A percentile compares a stretch with the other conserved stretches of the same genome.
These are phyloP conservation scores for Lentinula guzmanii DNA, from an alignment of 768 basidiomycete genomes.

Conservation along the genomic window DNA sequence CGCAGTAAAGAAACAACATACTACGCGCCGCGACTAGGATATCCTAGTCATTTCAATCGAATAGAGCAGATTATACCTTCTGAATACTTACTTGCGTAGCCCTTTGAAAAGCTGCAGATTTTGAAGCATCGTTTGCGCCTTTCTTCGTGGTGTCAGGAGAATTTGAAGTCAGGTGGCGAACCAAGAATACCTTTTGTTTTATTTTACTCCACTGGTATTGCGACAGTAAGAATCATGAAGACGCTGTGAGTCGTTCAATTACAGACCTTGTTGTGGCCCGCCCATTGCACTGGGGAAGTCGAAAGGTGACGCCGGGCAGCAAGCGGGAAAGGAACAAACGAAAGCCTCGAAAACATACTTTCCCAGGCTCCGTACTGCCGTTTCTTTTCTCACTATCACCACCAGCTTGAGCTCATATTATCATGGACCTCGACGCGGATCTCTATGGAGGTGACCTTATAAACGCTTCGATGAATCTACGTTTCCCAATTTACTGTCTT, in stretches of 20 bases:
- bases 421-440: conserved; percentile 73
- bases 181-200: conserved; percentile 15
- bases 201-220: conserved; percentile 12
- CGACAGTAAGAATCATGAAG: neutral
- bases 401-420: conserved; percentile 38
- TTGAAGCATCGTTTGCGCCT: conserved; percentile 56
- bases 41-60: conserved; percentile 34
- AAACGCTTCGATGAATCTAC: neutral
- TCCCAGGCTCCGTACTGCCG: neutral
- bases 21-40: conserved; percentile 56
- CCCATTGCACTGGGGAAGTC: neutral
- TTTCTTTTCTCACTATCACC: conserved; percentile 16
- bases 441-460: conserved; percentile 71
- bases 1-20: conserved; percentile 31
- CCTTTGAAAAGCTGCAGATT: conserved; percentile 50
- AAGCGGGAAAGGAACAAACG: neutral
- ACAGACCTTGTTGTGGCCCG: conserved; percentile 3
- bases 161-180: neutral
- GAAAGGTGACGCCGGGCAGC: neutral
- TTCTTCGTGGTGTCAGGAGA: conserved; percentile 30
- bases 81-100: conserved; percentile 42
- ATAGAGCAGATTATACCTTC: conserved; percentile 1
- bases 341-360: neutral
- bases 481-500: neutral
- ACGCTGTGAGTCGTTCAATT: neutral